Evolutionary conservation across 768 basidiomycete genomes (phyloP).

Genomic region (Tricholoma flavovirens): DNA sequence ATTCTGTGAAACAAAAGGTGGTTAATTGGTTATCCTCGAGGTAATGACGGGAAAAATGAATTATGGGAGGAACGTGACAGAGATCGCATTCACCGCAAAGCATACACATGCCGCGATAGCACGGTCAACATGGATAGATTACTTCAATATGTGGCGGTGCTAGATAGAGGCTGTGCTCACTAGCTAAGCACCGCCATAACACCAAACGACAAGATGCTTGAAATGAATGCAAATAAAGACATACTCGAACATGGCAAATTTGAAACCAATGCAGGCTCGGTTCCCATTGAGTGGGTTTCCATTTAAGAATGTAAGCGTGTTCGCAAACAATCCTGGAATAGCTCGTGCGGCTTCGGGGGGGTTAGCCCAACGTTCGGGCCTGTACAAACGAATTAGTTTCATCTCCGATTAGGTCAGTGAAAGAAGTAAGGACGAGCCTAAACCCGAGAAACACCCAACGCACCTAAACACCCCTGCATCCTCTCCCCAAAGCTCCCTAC

Average conservation of each 20-base stretch:
- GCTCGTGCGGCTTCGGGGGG: slow-evolving; percentile 29
- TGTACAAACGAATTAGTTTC: slow-evolving; percentile 15
- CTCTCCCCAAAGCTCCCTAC: slow-evolving; percentile 51
- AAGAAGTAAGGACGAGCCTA: background rate
- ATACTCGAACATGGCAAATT: slow-evolving; percentile 56
- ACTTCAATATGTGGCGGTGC: background rate
- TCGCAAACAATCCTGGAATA: slow-evolving; percentile 48
- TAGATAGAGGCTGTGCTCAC: background rate
- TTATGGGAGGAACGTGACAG: background rate
- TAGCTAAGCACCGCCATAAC: background rate
- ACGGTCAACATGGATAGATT: background rate
- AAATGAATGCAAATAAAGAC: slow-evolving; percentile 22
- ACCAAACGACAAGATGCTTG: slow-evolving; percentile 2
- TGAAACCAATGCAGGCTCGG: slow-evolving; percentile 57
- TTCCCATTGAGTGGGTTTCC: slow-evolving; percentile 45
- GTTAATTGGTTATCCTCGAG: background rate
- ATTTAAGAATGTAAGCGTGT: slow-evolving; percentile 51
- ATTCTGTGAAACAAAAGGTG: background rate
- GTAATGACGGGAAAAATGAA: background rate
- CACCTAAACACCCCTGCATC: slow-evolving; percentile 60
- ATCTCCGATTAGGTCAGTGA: background rate
- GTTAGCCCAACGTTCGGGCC: slow-evolving; percentile 50
- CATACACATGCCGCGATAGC: background rate
- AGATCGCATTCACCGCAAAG: background rate
- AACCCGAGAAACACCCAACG: slow-evolving; percentile 15